Percentiles rank a stretch among this genome's conserved stretches.
Evolutionary conservation across 306 rosid species (phyloP).

Genomic region (Abrus pulchellus): DNA sequence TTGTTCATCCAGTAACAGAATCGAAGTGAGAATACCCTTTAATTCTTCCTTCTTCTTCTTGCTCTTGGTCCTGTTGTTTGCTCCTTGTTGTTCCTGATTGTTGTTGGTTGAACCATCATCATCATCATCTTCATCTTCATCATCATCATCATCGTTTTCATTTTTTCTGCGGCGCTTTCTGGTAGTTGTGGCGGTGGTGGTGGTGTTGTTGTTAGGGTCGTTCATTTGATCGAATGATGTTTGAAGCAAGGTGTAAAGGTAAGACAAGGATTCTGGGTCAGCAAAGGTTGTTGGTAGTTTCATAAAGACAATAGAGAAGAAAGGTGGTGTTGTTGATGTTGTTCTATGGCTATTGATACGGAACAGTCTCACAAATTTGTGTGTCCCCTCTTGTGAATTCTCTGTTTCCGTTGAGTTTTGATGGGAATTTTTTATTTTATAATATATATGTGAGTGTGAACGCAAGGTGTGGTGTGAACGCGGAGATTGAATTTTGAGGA

Average conservation of each 20-base stretch:
- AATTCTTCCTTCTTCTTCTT: constrained; percentile 59
- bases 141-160: constrained; percentile 38
- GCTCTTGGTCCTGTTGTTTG: background rate
- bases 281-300: constrained; percentile 57
- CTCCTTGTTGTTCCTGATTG: constrained; percentile 11
- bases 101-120: constrained; percentile 38
- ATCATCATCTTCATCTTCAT: background rate
- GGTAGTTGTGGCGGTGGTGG: background rate
- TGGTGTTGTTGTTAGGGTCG: constrained; percentile 24
- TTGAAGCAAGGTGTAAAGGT: constrained; percentile 48
- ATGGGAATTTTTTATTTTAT: background rate
- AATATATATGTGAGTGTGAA: constrained; percentile 40
- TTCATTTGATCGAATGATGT: constrained; percentile 53
- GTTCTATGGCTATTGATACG: background rate
- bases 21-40: constrained; percentile 70
- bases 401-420: constrained; percentile 28
- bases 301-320: constrained; percentile 37
- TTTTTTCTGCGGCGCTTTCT: constrained; percentile 52
- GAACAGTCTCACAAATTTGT: background rate
- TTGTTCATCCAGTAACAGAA: constrained; percentile 68
- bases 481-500: constrained; percentile 38
- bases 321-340: too few species aligned
- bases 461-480: constrained; percentile 50
- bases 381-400: too few species aligned
- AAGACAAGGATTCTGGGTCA: constrained; percentile 56